These are phyloP conservation scores for Pichia deserticola DNA, from an alignment of 805 yeast species.

Conservation along the genomic window DNA sequence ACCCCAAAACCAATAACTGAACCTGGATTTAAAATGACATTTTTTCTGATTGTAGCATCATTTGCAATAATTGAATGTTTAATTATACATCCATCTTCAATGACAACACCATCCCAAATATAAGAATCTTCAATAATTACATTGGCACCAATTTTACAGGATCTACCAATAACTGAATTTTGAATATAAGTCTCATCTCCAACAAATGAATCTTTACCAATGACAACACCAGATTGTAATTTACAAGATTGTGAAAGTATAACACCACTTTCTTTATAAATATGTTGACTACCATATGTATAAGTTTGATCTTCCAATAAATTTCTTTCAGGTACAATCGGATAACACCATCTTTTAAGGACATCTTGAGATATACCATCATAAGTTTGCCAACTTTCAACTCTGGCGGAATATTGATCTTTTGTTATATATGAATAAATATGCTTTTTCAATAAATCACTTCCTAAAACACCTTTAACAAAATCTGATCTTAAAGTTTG, in stretches of 20 bases:
- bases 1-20: slow-evolving; percentile 75
- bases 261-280: slow-evolving; percentile 85
- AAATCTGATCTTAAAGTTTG: slow-evolving; percentile 82
- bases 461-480: slow-evolving; percentile 81
- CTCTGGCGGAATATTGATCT: slow-evolving; percentile 85
- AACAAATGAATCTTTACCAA: slow-evolving; percentile 69
- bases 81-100: slow-evolving; percentile 57
- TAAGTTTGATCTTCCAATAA: slow-evolving; percentile 64
- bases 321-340: slow-evolving; percentile 83
- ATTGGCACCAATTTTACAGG: slow-evolving; percentile 76
- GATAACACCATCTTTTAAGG: slow-evolving; percentile 87
- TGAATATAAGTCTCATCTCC: slow-evolving; percentile 66
- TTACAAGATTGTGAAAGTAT: slow-evolving; percentile 89
- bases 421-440: slow-evolving; percentile 81
- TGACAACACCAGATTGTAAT: slow-evolving; percentile 70
- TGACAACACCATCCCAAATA: slow-evolving; percentile 76
- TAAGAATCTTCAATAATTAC: slow-evolving; percentile 67
- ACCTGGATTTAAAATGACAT: slow-evolving; percentile 54
- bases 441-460: slow-evolving; percentile 84
- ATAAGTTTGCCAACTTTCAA: slow-evolving; percentile 91
- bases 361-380: slow-evolving; percentile 87
- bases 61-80: slow-evolving; percentile 67
- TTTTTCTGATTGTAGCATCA: slow-evolving; percentile 45
- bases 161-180: slow-evolving; percentile 76
- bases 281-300: slow-evolving; percentile 73